Conservation (phyloP, 768 basidiomycete species). For the Collybia mongolica region DNA sequence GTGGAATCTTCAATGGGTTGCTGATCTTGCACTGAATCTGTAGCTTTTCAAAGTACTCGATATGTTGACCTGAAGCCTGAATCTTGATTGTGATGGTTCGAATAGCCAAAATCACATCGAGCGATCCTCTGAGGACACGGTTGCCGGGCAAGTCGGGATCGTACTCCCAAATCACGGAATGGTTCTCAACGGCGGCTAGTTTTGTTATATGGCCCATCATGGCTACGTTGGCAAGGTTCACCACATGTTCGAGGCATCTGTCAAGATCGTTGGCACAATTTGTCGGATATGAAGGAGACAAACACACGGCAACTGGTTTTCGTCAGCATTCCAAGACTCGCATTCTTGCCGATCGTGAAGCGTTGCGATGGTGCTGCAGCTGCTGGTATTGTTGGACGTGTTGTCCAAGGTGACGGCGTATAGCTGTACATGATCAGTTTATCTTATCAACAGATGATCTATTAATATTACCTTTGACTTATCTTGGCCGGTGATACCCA, state of each 20-base stretch:
- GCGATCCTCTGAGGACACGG: constrained; percentile 13
- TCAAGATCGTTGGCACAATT: not conserved
- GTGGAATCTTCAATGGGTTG: constrained; percentile 14
- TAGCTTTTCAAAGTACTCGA: no score
- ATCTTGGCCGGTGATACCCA: constrained; percentile 1
- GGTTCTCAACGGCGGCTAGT: constrained; percentile 20
- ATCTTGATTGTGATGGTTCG: constrained; percentile 27
- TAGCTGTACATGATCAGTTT: not conserved
- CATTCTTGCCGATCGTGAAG: constrained; percentile 9
- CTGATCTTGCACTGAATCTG: constrained; percentile 11
- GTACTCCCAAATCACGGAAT: constrained; percentile 31
- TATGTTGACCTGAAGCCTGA: constrained; percentile 19
- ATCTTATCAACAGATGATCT: constrained; percentile 1
- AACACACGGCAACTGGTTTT: constrained; percentile 19
- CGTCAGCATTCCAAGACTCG: constrained; percentile 9
- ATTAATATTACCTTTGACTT: not conserved
- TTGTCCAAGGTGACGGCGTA: constrained; percentile 18
- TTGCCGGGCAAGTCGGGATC: constrained; percentile 19
- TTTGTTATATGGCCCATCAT: constrained; percentile 27
- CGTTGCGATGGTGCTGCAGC: constrained; percentile 12
- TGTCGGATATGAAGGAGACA: not conserved
- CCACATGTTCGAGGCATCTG: constrained; percentile 28
- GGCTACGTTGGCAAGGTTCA: no score
- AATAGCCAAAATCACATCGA: constrained; percentile 27
- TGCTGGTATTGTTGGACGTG: constrained; percentile 19